Base-by-base conservation (phyloP, 441 rosid genomes). In the Kokia cookei region DNA sequence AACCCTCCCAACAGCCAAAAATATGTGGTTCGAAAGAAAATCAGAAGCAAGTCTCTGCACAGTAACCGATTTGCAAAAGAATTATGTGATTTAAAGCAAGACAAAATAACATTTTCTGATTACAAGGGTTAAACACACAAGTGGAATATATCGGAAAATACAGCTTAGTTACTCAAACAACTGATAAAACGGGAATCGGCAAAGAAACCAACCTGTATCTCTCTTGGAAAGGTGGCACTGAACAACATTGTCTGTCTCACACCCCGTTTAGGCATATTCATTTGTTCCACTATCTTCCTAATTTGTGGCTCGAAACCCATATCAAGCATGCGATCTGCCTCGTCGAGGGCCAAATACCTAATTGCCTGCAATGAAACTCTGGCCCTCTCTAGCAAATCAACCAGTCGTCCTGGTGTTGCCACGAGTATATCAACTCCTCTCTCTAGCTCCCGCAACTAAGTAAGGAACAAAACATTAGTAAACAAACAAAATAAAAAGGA, bases 281-380 rank as follows among this genome's bases (percentile, higher is more conserved):
- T 91, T 80, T 94, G 93, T 78, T 93, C 93, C 3, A 94, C 98
- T 74, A 94, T 94, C 78, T 94, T 94, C 73, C 97, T 91, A 55
- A 94, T 94, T 78, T 94, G 98, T 9, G 98, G 98, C 83, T 94
- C 98, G 85, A 93, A 94, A 67, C 99, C 99, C 99, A 94, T 94
- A 84, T 94, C 99, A 73, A 93, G 84, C 99, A 93, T 94, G 75
- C 98, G 86, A 84, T 94, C 99, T 13, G 98, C 99, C 82, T 94
- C 98, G 70, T 94, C 99, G 10, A 94, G 89, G 27, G 99, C 97
- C 79, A 94, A 83, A 74, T 81, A 89, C 77, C 84, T 91, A 76
- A 94, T 81, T 96, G 89, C 85, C 82, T 93, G 98, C 78, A 94
- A 77, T 0, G 99, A 94, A 48, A 94, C 98, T 84, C 97, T 87